Base-by-base conservation (phyloP, 306 rosid species). In the Macrotyloma uniflorum region DNA sequence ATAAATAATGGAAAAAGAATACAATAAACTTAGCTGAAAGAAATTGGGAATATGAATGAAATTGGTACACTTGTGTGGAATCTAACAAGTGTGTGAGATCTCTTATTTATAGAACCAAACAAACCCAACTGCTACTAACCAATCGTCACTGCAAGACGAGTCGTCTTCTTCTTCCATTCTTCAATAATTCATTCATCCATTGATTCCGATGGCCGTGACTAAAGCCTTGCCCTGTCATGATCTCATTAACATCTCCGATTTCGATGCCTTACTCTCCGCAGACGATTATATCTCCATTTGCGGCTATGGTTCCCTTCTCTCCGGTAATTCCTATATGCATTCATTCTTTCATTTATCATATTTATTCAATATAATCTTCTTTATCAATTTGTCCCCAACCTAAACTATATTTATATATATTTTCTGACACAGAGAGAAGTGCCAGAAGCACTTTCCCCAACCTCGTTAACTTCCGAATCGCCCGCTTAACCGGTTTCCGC, bases 241-340 rank as follows among this genome's bases (percentile, higher is more conserved):
- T 3, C 57, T 68, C 42, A 68, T 2, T 16, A 22, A 68, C 24
- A 58, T 15, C 23, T 45, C 73, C 22, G 55, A 67, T 67, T 67
- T 67, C 22, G 83, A 86, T 42, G 67, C 81, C 5, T 8, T 83
- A 55, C 73, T 74, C 79, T 80, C 90, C 6, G 9, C 70, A 10
- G 84, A 86, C 66, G 93, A 89, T 75, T 83, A 53, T 80, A 82
- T 92, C 79, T 92, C 97, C 42, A 84, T 94, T 16, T 90, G 95
- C 74, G 98, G 95, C 79, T 89, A 86, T 81, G 97, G 97, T 35
- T 94, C 98, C 16, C 97, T 94, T 67, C 97, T 94, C 61, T 92
- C 98, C 70, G 93, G 97, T 92, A 78, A 32, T 8, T 53, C 3
- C 4, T 12, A 42, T 12, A 12, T 42, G 15, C 46, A 40, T 42